A percentile compares a stretch with the other conserved stretches of the same genome.
Evolutionary conservation across 257 asterid species (phyloP).

Genomic region (Solanum neorickii): DNA sequence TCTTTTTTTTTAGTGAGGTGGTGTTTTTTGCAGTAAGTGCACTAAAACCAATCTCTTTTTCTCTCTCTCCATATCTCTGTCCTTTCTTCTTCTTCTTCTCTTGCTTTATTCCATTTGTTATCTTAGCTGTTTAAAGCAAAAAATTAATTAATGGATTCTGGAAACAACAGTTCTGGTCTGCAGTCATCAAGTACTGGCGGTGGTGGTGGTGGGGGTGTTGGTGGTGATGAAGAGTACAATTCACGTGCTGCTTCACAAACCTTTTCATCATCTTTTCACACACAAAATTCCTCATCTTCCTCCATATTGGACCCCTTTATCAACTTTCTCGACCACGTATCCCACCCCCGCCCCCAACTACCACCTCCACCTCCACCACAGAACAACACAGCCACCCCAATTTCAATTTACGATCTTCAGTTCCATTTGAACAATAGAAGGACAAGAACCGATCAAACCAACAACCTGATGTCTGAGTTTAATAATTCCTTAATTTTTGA

Average conservation of each 20-base stretch:
- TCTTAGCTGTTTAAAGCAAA: slow-evolving; percentile 7
- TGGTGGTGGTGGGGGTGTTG: slow-evolving; percentile 15
- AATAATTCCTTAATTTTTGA: background rate
- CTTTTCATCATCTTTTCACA: background rate
- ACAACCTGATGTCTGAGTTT: background rate
- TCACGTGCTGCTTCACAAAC: slow-evolving; percentile 38
- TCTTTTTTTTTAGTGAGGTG: background rate
- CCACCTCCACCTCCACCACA: background rate
- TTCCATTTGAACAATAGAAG: slow-evolving; percentile 23
- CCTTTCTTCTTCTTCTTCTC: background rate
- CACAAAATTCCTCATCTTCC: background rate
- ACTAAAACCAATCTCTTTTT: background rate
- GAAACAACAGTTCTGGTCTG: slow-evolving; percentile 55
- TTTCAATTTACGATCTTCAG: slow-evolving; percentile 16
- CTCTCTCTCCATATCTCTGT: background rate
- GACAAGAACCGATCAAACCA: slow-evolving; percentile 21
- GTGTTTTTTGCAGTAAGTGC: background rate
- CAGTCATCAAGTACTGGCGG: slow-evolving; percentile 44
- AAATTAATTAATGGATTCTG: slow-evolving; percentile 37
- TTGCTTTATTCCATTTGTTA: background rate
- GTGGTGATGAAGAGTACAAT: slow-evolving; percentile 55
- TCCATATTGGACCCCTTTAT: slow-evolving; percentile 40
- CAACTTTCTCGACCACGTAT: slow-evolving; percentile 17
- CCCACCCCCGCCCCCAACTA: background rate
- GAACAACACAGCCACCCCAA: background rate